Percentiles rank a stretch among this genome's conserved stretches.
Evolutionary conservation across 2,329 filamentous ascomycete genomes (phyloP).

Genomic region (Bipolaris zeicola): DNA sequence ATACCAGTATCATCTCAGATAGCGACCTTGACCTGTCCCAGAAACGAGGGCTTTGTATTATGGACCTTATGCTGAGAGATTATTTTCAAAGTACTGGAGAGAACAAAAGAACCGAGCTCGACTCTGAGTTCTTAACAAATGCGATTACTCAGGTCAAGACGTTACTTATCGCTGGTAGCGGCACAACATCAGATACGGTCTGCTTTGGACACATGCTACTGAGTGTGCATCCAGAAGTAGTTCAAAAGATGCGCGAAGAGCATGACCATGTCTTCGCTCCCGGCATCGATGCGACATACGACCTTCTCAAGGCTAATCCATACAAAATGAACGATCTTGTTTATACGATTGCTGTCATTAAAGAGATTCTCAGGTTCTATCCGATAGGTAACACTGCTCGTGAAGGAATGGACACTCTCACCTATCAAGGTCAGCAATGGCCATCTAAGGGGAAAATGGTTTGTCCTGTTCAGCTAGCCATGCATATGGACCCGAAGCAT

Average conservation of each 20-base stretch:
- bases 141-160: slow-evolving; percentile 48
- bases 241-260: slow-evolving; percentile 51
- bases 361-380: slow-evolving; percentile 60
- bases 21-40: slow-evolving; percentile 44
- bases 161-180: slow-evolving; percentile 52
- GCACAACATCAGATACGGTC: slow-evolving; percentile 49
- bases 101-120: slow-evolving; percentile 23
- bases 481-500: slow-evolving; percentile 39
- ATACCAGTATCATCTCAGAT: slow-evolving; percentile 1
- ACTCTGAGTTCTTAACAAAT: slow-evolving; percentile 44
- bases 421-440: slow-evolving; percentile 50
- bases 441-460: slow-evolving; percentile 54
- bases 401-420: slow-evolving; percentile 45
- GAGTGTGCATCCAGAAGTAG: slow-evolving; percentile 33
- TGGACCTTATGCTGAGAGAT: slow-evolving; percentile 44
- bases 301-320: slow-evolving; percentile 51
- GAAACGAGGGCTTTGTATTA: slow-evolving; percentile 43
- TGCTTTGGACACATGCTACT: slow-evolving; percentile 41
- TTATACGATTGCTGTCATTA: slow-evolving; percentile 60
- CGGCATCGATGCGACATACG: slow-evolving; percentile 46
- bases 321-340: slow-evolving; percentile 57
- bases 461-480: slow-evolving; percentile 47
- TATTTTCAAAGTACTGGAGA: slow-evolving; percentile 26
- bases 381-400: slow-evolving; percentile 57
- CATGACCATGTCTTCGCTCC: slow-evolving; percentile 59